phyloP scores from a whole-genome alignment of 2,329 filamentous ascomycete species.

The Alternaria ethzedia region DNA sequence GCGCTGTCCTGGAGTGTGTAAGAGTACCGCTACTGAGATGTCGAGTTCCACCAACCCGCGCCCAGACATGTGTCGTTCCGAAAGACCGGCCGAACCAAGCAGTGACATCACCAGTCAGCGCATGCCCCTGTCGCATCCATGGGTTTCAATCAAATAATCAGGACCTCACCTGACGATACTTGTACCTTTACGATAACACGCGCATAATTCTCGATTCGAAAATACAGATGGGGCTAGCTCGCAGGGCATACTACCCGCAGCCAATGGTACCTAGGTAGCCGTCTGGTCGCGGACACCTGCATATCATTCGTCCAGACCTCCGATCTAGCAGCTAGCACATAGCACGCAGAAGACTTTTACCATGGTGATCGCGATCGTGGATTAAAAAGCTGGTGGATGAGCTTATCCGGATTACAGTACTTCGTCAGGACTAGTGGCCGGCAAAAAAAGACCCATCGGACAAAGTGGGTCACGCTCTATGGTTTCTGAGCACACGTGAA shows the following conservation, averaged over 20 bases:
- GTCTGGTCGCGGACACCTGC: background rate
- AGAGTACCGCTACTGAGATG: background rate
- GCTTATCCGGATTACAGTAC: background rate
- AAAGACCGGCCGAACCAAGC: background rate
- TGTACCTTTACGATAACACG: background rate
- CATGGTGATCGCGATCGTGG: background rate
- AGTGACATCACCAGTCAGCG: background rate
- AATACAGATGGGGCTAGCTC: background rate
- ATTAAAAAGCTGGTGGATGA: background rate
- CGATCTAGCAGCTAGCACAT: background rate
- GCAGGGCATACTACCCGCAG: background rate
- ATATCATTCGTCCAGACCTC: background rate
- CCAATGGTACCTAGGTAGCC: background rate
- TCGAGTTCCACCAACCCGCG: background rate
- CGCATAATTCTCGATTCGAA: background rate
- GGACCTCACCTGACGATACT: background rate
- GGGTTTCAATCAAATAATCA: background rate
- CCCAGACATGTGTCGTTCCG: background rate
- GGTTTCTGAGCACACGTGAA: background rate
- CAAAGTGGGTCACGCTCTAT: background rate
- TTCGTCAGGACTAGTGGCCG: background rate
- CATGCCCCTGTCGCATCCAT: background rate
- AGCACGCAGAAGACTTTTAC: background rate
- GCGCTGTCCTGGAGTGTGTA: background rate
- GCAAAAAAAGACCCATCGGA: background rate